Conservation (phyloP, 768 basidiomycete genomes). For the Dictyophora rubrovolvata region DNA sequence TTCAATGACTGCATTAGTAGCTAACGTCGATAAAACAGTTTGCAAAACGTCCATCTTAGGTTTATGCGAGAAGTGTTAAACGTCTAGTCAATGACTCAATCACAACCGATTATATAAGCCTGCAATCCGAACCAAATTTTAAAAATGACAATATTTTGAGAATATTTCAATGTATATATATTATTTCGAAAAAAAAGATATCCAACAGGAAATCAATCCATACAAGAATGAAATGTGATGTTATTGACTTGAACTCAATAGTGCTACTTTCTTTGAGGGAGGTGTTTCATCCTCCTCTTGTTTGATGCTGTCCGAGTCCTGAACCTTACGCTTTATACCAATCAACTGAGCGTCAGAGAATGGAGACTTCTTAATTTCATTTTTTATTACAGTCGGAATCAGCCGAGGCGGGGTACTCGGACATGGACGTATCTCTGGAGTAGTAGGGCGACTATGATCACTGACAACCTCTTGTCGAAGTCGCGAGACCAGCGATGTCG, state of each 20-base stretch:
- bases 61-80: background rate
- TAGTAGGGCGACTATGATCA: conserved; percentile 58
- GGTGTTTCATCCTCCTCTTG: conserved; percentile 11
- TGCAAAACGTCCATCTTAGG: conserved; percentile 71
- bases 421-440: conserved; percentile 44
- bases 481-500: conserved; percentile 55
- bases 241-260: background rate
- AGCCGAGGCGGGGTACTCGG: conserved; percentile 19
- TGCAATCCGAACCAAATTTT: background rate
- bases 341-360: conserved; percentile 42
- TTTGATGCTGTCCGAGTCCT: conserved; percentile 20
- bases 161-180: conserved; percentile 24
- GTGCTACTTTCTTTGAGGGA: conserved; percentile 21
- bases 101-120: background rate
- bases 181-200: background rate
- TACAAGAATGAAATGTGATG: background rate
- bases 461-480: conserved; percentile 44
- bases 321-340: conserved; percentile 72
- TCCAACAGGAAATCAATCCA: background rate
- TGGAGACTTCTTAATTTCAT: conserved; percentile 28
- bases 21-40: conserved; percentile 64
- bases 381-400: conserved; percentile 27
- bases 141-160: background rate
- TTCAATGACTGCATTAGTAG: conserved; percentile 40
- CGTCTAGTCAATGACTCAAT: background rate